Base-by-base conservation (phyloP, 352 stramenopile species). In the Globisporangium yorkense region DNA sequence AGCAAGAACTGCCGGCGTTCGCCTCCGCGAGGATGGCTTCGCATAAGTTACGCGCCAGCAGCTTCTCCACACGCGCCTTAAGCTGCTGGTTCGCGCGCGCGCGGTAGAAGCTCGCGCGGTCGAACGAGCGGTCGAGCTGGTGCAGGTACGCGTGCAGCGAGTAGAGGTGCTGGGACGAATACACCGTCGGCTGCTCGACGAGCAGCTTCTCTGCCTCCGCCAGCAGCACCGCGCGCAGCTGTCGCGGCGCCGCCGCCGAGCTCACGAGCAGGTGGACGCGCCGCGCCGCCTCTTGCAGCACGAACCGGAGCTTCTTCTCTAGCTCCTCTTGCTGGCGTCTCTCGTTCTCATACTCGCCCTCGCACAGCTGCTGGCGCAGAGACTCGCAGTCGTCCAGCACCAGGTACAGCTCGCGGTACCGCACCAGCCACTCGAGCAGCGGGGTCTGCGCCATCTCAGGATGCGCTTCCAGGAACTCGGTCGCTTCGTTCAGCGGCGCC, bases 401-500 rank as follows among this genome's bases (percentile, higher is more conserved):
- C 20, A 93, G 57, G 43, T 72, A 62, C 15, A 90, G 71, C 58
- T 93, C 81, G 5, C 83, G 77, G 64, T 89, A 93, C 39, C 67
- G 69, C 16, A 89, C 67, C 5, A 90, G 56, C 77, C 83, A 93
- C 35, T 65, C 60, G 20, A 90, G 58, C 51, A 72, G 74, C 44
- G 78, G 68, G 18, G 77, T 79, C 35, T 66, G 67, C 16, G 76
- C 66, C 39, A 87, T 61, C 13, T 83, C 68, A 16, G 62, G 46
- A 24, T 77, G 68, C 15, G 64, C 31, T 29, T 87, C 78, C 47
- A 91, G 63, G 61, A 89, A 89, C 50, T 91, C 81, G 39, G 87
- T 74, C 2, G 80, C 75, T 59, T 88, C 76, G 31, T 90, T 68
- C 35, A 93, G 68, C 12, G 74, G 60, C 18, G 67, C 63, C 10